Evolutionary conservation across 1,139 yeast species (phyloP).

Genomic region (Yamadazyma siamensis): DNA sequence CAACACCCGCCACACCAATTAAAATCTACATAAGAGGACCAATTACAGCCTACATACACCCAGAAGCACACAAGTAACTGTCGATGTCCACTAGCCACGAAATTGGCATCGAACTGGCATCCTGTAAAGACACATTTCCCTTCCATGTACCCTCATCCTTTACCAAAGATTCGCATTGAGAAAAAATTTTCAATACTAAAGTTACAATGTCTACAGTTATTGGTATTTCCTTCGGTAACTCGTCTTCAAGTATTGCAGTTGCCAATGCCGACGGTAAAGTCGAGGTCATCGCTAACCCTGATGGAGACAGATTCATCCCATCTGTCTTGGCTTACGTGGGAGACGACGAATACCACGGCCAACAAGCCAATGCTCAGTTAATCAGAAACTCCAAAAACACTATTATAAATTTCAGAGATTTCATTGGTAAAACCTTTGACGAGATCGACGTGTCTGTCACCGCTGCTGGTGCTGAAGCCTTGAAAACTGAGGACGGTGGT

Average conservation of each 20-base stretch:
- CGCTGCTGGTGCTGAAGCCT: conserved; percentile 69
- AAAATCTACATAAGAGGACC: no score
- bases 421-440: conserved; percentile 70
- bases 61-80: no score
- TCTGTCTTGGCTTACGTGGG: conserved; percentile 90
- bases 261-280: conserved; percentile 86
- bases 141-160: no score
- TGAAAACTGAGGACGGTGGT: conserved; percentile 60
- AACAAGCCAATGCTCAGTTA: conserved; percentile 90
- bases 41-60: no score
- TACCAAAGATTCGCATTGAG: no score
- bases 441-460: conserved; percentile 70
- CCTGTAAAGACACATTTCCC: no score
- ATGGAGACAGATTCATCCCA: conserved; percentile 97
- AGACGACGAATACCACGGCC: conserved; percentile 94
- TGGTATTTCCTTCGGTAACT: conserved; percentile 96
- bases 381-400: conserved; percentile 89
- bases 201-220: conserved; percentile 54
- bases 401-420: conserved; percentile 89
- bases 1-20: no score
- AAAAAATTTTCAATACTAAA: conserved; percentile 7
- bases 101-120: no score
- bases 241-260: conserved; percentile 91
- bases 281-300: conserved; percentile 97
- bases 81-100: no score